A percentile compares a stretch with the other conserved stretches of the same genome.
Evolutionary conservation across 2,329 filamentous ascomycete genomes (phyloP).

Genomic region (Calonectria honghensis): DNA sequence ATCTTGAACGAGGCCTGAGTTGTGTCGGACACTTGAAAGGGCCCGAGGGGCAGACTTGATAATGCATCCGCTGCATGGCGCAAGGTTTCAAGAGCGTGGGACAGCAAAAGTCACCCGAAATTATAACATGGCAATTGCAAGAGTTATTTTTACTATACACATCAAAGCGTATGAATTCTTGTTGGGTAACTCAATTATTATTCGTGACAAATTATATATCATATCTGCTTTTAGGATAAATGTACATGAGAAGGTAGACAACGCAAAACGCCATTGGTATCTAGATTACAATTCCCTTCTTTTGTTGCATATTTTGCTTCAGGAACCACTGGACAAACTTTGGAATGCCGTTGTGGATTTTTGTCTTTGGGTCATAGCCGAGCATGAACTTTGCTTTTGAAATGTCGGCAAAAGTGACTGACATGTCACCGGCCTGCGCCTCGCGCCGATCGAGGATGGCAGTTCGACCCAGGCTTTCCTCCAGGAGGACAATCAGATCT

Average conservation of each 20-base stretch:
- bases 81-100: background rate
- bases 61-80: too few species aligned
- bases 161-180: background rate
- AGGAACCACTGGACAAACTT: constrained; percentile 50
- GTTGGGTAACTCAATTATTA: background rate
- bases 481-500: constrained; percentile 46
- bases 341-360: constrained; percentile 46
- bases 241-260: background rate
- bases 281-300: background rate
- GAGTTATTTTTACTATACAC: background rate
- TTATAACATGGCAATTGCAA: background rate
- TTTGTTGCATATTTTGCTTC: constrained; percentile 29
- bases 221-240: background rate
- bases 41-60: too few species aligned
- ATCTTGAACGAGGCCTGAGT: background rate
- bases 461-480: constrained; percentile 45
- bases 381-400: constrained; percentile 47
- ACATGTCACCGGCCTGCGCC: constrained; percentile 50
- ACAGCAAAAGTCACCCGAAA: background rate
- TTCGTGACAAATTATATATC: background rate
- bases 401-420: constrained; percentile 50
- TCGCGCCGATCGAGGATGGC: constrained; percentile 47
- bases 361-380: constrained; percentile 47
- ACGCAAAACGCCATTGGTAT: background rate
- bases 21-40: background rate